Percentiles rank a stretch among this genome's conserved stretches.
phyloP scores from a whole-genome alignment of 2,329 filamentous ascomycete species.

The Pseudogymnoascus sp. region DNA sequence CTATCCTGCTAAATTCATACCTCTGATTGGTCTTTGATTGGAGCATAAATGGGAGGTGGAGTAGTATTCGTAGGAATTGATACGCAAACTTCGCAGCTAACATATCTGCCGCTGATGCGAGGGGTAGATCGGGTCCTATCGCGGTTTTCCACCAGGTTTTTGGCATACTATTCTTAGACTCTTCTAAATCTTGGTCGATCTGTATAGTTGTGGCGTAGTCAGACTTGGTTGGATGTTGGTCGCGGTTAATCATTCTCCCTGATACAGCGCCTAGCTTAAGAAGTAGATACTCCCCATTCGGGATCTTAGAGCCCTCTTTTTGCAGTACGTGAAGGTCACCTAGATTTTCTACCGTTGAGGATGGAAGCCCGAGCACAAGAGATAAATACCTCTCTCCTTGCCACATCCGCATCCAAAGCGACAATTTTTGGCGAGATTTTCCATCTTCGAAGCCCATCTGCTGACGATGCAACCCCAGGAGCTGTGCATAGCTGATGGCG shows the following conservation, averaged over 20 bases:
- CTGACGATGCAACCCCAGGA: constrained; percentile 39
- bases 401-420: constrained; percentile 33
- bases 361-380: constrained; percentile 45
- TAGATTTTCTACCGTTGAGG: constrained; percentile 17
- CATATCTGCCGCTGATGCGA: constrained; percentile 26
- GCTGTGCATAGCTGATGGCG: constrained; percentile 42
- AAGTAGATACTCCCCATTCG: not conserved
- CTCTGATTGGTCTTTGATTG: constrained; percentile 28
- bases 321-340: not conserved
- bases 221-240: constrained; percentile 29
- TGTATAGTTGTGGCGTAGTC: constrained; percentile 31
- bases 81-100: constrained; percentile 33
- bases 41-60: constrained; percentile 40
- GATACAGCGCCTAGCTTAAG: constrained; percentile 19
- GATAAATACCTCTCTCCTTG: constrained; percentile 41
- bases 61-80: constrained; percentile 30
- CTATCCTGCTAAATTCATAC: constrained; percentile 31
- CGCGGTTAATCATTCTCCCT: constrained; percentile 34
- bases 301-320: not conserved
- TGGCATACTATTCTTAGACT: constrained; percentile 25
- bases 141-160: constrained; percentile 25
- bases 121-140: constrained; percentile 16
- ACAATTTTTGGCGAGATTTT: constrained; percentile 22
- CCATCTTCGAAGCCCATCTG: constrained; percentile 20
- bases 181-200: constrained; percentile 34